Conservation (phyloP, 305 asterid species). For the Rubia peregrina region DNA sequence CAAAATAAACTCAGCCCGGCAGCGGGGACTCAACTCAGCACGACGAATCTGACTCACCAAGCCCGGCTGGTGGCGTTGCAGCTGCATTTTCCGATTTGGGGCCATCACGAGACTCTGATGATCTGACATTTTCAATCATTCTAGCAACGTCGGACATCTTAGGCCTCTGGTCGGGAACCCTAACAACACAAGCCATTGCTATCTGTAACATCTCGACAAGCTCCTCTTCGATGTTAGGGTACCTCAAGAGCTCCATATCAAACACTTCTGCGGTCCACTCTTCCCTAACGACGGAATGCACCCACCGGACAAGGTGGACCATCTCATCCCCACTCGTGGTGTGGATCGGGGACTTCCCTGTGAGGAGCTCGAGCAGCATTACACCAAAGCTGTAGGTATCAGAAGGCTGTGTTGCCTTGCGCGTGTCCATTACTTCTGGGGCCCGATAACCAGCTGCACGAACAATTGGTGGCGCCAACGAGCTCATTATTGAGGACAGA, state of each 20-base stretch:
- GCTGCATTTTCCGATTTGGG: conserved; percentile 27
- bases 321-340: conserved; percentile 68
- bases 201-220: conserved; percentile 77
- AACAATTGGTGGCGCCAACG: conserved; percentile 66
- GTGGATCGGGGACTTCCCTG: conserved; percentile 70
- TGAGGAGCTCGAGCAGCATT: conserved; percentile 67
- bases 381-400: conserved; percentile 91
- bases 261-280: conserved; percentile 96
- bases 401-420: conserved; percentile 62
- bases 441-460: conserved; percentile 91
- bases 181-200: conserved; percentile 75
- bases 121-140: conserved; percentile 50
- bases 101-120: conserved; percentile 22
- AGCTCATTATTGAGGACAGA: conserved; percentile 54
- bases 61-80: conserved; percentile 20
- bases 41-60: conserved; percentile 22
- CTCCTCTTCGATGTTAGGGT: conserved; percentile 72
- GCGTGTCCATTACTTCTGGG: conserved; percentile 73
- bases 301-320: conserved; percentile 73
- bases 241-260: conserved; percentile 64
- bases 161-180: conserved; percentile 70
- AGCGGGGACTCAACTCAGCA: neutral
- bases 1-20: conserved; percentile 12
- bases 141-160: conserved; percentile 56
- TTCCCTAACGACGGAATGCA: conserved; percentile 79